phyloP scores from a whole-genome alignment of 1,284 basidiomycete genomes.

The Sporisorium iseilematis-ciliati region DNA sequence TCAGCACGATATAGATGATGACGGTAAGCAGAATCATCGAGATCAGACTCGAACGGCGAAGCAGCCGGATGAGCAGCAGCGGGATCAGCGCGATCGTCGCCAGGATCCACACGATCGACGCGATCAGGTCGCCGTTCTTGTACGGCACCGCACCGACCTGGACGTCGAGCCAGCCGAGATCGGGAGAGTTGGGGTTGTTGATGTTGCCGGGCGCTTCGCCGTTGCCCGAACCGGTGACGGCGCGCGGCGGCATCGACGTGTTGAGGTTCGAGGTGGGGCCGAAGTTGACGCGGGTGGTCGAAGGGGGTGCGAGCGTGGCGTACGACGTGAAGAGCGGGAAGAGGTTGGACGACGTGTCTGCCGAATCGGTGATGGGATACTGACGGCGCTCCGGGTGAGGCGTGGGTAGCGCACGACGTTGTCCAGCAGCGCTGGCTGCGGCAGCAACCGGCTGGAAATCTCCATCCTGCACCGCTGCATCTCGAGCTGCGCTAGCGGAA shows the following conservation, averaged over 20 bases:
- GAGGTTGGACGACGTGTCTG: conserved; percentile 18
- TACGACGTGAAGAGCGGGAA: conserved; percentile 50
- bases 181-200: conserved; percentile 53
- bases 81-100: conserved; percentile 50
- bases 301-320: conserved; percentile 20
- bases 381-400: conserved; percentile 27
- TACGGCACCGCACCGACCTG: conserved; percentile 53
- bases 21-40: conserved; percentile 50
- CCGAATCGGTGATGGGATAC: conserved; percentile 5
- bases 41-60: conserved; percentile 52
- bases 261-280: conserved; percentile 47
- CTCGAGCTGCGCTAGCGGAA: neutral
- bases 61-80: conserved; percentile 50
- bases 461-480: neutral
- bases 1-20: conserved; percentile 44
- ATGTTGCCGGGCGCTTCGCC: conserved; percentile 47
- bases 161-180: conserved; percentile 54
- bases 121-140: conserved; percentile 58
- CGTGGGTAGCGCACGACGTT: conserved; percentile 16
- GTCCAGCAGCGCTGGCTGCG: neutral
- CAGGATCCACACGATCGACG: conserved; percentile 51
- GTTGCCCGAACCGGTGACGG: conserved; percentile 35
- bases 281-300: conserved; percentile 40
- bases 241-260: conserved; percentile 21
- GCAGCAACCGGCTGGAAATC: conserved; percentile 17